Evolutionary conservation across 805 yeast species (phyloP), one percentile per base, ranked within the genome.

Genomic region (Lachancea meyersii): DNA sequence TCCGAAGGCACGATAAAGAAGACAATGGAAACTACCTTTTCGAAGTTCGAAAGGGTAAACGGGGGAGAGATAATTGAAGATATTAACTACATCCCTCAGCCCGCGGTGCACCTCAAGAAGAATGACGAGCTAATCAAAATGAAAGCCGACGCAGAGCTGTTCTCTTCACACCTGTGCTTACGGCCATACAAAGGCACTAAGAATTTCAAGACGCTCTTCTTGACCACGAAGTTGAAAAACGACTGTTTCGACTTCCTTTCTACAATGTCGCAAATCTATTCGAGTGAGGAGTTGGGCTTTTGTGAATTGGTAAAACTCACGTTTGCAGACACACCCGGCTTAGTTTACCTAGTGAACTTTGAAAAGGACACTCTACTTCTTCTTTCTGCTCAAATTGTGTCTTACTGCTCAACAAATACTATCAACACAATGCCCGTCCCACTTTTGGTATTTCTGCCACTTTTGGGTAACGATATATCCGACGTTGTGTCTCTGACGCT

Each of bases 151-250:
- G 24, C 77, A 75, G 37, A 58, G 73, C 14, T 59, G 62, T 45
- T 74, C 73, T 52, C 81, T 82, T 88, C 77, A 68, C 51, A 63
- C 70, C 55, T 84, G 51, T 74, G 76, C 45, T 68, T 83, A 38
- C 71, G 72, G 34, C 86, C 91, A 0, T 51, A 73, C 6, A 57
- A 60, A 19, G 72, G 71, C 1, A 59, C 64, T 1, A 80, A 82
- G 47, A 65, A 74, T 45, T 73, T 80, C 45, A 75, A 73, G 43
- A 60, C 78, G 6, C 48, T 82, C 7, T 52, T 80, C 46, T 53
- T 84, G 1, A 54, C 65, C 0, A 53, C 68, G 4, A 47, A 57
- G 2, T 46, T 45, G n/a, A 49, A 50, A 21, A 53, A 51, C 4
- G 65, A 60, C 38, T 60, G 65, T 41, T 38, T 42, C 11, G 42